Conservation (phyloP, 805 yeast genomes). For the Nakazawaea ernobii region DNA sequence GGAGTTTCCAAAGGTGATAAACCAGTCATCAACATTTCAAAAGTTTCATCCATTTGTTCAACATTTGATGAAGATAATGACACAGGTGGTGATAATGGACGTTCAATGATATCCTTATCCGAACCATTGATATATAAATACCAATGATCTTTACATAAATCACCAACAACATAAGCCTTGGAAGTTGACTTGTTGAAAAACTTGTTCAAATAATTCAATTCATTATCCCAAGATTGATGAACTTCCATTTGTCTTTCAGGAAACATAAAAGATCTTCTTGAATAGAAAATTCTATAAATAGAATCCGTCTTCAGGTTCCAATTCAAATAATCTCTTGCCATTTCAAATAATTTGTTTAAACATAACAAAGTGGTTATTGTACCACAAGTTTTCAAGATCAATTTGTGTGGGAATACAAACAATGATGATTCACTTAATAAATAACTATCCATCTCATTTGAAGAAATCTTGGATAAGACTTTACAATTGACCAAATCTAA, state of each 20-base stretch:
- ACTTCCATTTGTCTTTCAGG: constrained; percentile 79
- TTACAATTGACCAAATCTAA: constrained; percentile 85
- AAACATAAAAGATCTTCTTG: constrained; percentile 89
- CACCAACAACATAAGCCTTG: constrained; percentile 71
- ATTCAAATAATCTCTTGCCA: constrained; percentile 34
- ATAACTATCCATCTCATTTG: constrained; percentile 69
- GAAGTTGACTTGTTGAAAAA: constrained; percentile 58
- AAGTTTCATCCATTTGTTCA: constrained; percentile 45
- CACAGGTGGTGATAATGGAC: constrained; percentile 5
- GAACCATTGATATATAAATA: constrained; percentile 67
- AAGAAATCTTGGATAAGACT: constrained; percentile 71
- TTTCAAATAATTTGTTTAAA: constrained; percentile 54
- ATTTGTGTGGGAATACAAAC: constrained; percentile 81
- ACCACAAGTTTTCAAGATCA: constrained; percentile 92
- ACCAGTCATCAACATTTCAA: constrained; percentile 90
- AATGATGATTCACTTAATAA: constrained; percentile 84
- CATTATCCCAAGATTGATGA: constrained; percentile 82
- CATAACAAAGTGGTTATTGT: constrained; percentile 88
- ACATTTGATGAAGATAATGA: constrained; percentile 1
- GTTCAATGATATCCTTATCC: constrained; percentile 9
- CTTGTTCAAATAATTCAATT: constrained; percentile 61
- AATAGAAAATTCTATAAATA: constrained; percentile 71
- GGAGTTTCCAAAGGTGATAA: constrained; percentile 51
- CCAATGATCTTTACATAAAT: constrained; percentile 83
- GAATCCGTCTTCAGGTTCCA: constrained; percentile 29